Base-by-base conservation (phyloP, 1,139 yeast species). In the Arxiozyma telluris region DNA sequence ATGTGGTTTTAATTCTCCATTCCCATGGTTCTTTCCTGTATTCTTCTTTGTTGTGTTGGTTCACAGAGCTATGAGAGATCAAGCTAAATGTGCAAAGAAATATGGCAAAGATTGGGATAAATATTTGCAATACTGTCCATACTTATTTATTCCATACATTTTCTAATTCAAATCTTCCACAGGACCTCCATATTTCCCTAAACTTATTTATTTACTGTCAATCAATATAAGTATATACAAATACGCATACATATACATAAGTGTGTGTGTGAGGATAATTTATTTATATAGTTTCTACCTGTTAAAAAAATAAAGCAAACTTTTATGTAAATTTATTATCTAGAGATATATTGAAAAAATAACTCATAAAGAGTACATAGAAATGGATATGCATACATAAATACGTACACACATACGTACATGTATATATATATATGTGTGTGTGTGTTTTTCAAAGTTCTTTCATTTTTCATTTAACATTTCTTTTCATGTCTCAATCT, bases 1-100 rank as follows among this genome's bases (percentile, higher is more conserved):
- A 59, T 89, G 97, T 71, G 98, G 98, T 1, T 82, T 84, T 70
- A 77, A 76, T 45, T 87, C 96, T 5, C 88, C 93, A 51, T 81
- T 93, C 76, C 96, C 97, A 49, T 93, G 96, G 93, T 93, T 93
- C 73, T 93, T 87, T 81, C 98, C 98, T 2, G 74, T 77, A 42
- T 93, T 93, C 76, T 93, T 90, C 80, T 80, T 90, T 59, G 75
- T 84, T 63, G 96, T 90, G 59, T 81, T 93, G 69, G 72, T 85
- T 52, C 98, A 93, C 72, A 84, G 98, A 72, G 90, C 96, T 43
- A 70, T 75, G 60, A 84, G 98, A 73, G 98, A 93, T 73, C 80
- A 83, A 60, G 79, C 82, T 61, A 89, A 93, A 72, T 89, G 97
- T 71, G 79, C 77, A 62, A 78, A 74, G 70, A 93, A 93, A 75